Base-by-base conservation (phyloP, 805 yeast genomes). In the Kuraishia hungarica region DNA sequence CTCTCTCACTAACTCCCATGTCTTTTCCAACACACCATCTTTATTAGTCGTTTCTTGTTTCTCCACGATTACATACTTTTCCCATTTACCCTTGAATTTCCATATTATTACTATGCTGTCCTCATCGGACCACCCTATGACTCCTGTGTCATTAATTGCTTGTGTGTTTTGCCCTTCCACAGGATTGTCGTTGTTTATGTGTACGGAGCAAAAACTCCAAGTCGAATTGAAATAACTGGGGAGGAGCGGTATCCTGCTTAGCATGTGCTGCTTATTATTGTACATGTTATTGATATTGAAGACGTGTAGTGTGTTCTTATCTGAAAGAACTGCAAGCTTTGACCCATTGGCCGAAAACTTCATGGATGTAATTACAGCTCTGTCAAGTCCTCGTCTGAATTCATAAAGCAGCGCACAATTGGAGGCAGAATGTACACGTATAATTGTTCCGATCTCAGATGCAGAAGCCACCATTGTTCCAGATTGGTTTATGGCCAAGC, bases 361-460 rank as follows among this genome's bases (percentile, higher is more conserved):
- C 86, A 94, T 84, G 7, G 94, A 86, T 48, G 87, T 87, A 7
- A 94, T 80, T 19, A 77, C 74, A 1, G 97, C 97, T 53, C 84
- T 78, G 67, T 94, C 98, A 21, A 92, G 67, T 0, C 99, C 99
- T 53, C 99, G 76, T 61, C 98, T 76, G 63, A 92, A 92, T 66
- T 90, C 97, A 64, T 79, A 86, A n/a, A 89, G 63, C 53, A 89
- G 72, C 1, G 86, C 77, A 26, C 96, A 86, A 39, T 80, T 82
- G 53, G 76, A 74, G 1, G 90, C 80, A 4, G 89, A 83, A 64
- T 86, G 90, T 2, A 89, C 75, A 53, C 96, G 70, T 20, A 90
- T 82, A 8, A 90, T 76, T 0, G 97, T 91, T 0, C 97, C 97
- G 1, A 86, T 81, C 53, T 82, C 88, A 13, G 91, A 84, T 0